Evolutionary conservation across 495 filamentous ascomycete genomes (phyloP), one percentile per base, ranked within the genome.

Genomic region (Aspergillus coremiiformis): DNA sequence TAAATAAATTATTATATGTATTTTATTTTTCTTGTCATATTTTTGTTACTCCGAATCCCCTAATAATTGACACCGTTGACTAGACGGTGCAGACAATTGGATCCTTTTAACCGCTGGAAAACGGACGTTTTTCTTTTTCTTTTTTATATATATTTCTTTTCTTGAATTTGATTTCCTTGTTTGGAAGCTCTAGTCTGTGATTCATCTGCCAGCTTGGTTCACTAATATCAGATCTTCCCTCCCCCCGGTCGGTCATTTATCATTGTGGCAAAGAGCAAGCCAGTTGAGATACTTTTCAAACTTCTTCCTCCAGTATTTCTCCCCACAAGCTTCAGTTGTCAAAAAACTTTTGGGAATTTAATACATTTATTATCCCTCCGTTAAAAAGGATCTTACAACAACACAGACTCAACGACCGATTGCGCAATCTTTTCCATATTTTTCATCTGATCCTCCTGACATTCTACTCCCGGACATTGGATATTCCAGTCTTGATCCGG

Each of bases 211-310:
- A 33, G n/a, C 45, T 45, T 19, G 33, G 23, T 45, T 52, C 55
- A 50, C 51, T 35, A n/a, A 22, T 49, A 27, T 41, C 47, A 29
- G 19, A 45, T 35, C 33, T 22, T 45, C 54, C n/a, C 33, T 22
- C 42, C 54, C n/a, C 12, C 35, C 35, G 2, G 17, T 10, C 54
- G 60, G 61, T 61, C 58, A 62, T 62, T 66, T 61, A 58, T 56
- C 42, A 58, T 56, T 32, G 61, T 66, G 66, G 66, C 61, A 41
- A 66, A 54, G 27, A 47, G n/a, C 39, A 35, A 24, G 17, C 44
- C 54, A 46, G 49, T 35, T n/a, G n/a, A n/a, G 39, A 39, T 52
- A 32, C 47, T 44, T 54, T 58, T 35, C 51, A 59, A 54, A 46
- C 39, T 41, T 35, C 26, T 29, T 35, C 44, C 47, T 52, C 29